Evolutionary conservation across 1,139 yeast genomes (phyloP).

Genomic region (Debaryomyces fabryi): DNA sequence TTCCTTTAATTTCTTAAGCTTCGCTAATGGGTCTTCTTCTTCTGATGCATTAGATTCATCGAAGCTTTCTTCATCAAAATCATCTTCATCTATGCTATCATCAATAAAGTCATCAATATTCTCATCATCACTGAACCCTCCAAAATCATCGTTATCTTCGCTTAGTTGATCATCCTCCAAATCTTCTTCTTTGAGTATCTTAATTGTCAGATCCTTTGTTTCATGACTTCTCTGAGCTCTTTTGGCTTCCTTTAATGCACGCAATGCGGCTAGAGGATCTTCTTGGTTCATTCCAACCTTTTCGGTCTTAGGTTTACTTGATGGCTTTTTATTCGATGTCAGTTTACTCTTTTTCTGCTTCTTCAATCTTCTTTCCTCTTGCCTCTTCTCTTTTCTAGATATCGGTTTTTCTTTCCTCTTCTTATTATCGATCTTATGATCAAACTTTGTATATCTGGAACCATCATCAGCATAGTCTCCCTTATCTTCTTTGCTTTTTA

Average conservation of each 20-base stretch:
- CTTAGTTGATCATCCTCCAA: slow-evolving; percentile 17
- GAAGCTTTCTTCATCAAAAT: slow-evolving; percentile 10
- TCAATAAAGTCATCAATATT: slow-evolving; percentile 12
- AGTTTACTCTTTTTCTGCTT: slow-evolving; percentile 39
- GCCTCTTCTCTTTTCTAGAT: slow-evolving; percentile 60
- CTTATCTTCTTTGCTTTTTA: slow-evolving; percentile 47
- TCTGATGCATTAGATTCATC: slow-evolving; percentile 11
- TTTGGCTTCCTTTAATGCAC: slow-evolving; percentile 13
- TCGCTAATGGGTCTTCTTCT: slow-evolving; percentile 26
- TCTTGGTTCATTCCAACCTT: slow-evolving; percentile 8
- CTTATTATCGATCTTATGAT: slow-evolving; percentile 22
- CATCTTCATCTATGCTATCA: slow-evolving; percentile 11
- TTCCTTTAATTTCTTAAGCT: slow-evolving; percentile 25
- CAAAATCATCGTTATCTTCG: slow-evolving; percentile 18
- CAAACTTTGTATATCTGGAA: slow-evolving; percentile 27
- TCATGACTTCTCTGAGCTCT: slow-evolving; percentile 4
- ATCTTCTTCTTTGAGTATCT: slow-evolving; percentile 34
- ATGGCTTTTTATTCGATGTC: neutral
- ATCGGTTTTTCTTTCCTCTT: slow-evolving; percentile 30
- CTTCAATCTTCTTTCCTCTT: slow-evolving; percentile 54
- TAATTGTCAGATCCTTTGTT: slow-evolving; percentile 11
- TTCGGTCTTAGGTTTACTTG: slow-evolving; percentile 1
- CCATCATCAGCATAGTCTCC: slow-evolving; percentile 48
- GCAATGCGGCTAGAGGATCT: slow-evolving; percentile 13
- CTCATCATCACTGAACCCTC: slow-evolving; percentile 16